Evolutionary conservation across 176 grass and related monocot species (phyloP), one percentile per base, ranked within the genome.

Genomic region (Paspalum notatum): DNA sequence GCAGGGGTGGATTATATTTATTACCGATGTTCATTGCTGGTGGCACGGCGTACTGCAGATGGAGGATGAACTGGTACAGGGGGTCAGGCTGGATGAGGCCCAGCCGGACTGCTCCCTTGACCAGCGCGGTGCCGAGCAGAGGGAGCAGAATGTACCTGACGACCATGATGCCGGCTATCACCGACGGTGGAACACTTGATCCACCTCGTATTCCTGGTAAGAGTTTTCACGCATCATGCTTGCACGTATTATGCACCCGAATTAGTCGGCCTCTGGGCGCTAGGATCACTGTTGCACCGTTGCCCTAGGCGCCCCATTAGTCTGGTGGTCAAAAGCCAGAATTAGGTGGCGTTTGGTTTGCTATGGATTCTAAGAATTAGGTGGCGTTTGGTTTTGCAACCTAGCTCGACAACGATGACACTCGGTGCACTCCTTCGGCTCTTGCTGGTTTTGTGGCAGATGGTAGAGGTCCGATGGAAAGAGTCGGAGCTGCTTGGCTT

Each of bases 21-120:
- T 68, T 57, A 95, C 96, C 90, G 12, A 98, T 93, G 88, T 95
- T 98, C 92, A 98, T 88, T 9, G 92, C 92, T 9, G 95, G 92
- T 0, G 92, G 95, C 55, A 95, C 88, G 32, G 88, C 92, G 66
- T 95, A 91, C 62, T 98, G 96, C 67, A 98, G 80, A 48, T 91
- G 78, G 62, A 98, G 90, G 84, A 98, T 56, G 75, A 98, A 98
- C 67, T 93, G 96, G 75, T 98, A 95, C 6, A 95, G 77, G 8
- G 92, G 96, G 63, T 93, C 90, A 4, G 90, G 65, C 45, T 63
- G 77, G 68, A 98, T 53, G 71, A 98, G 76, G 66, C 96, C 92
- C 0, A 93, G 41, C 4, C 6, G 71, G 48, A 93, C 79, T 0
- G 92, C 90, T 12, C 75, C 71, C 65, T 93, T 95, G 10, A 95